Base-by-base conservation (phyloP, 2,329 filamentous ascomycete genomes). In the Fusarium anthophilum region DNA sequence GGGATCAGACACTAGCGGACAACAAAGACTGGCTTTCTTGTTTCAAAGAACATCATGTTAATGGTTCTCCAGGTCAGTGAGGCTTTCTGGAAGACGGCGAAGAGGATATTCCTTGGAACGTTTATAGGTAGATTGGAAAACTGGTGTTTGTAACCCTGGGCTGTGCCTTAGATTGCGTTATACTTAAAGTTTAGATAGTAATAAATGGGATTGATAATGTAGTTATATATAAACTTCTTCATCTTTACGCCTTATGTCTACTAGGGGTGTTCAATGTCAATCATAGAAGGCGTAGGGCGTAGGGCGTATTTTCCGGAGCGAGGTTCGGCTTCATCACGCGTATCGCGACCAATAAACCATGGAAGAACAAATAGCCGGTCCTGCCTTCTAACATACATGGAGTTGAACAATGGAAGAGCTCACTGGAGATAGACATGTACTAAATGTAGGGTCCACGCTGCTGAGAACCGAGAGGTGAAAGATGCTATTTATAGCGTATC, bases 1-100 rank as follows among this genome's bases (percentile, higher is more conserved):
- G 72, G 73, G 77, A 80, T 28, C 76, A 79, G 24, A 80, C 78
- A 0, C 69, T 81, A 45, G 78, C 79, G 6, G 78, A 80, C 14
- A 79, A 80, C 26, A 55, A 54, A 2, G 74, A 79, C 18, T 80
- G 79, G 79, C 38, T 81, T 14, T 64, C 71, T 1, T 70, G 64
- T 20, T 81, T 81, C 26, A 73, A 78, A 13, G 62, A 30, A 20
- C 48, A 41, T 20, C 55, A 73, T 37, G 41, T 74, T 2, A 18
- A 63, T 6, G 44, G 44, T 15, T 20, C 41, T n/a, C 18, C 20
- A 2, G 37, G 18, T 4, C 26, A 39, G 8, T 44, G n/a, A 61
- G 11, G 3, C 6, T 13, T 3, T 5, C 6, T 8, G 35, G 15
- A 14, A 24, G 35, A 30, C 10, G 12, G 8, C 2, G 4, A 18